Conservation (phyloP, 371 early-diverging fungal species). For the Mortierella sp. region DNA sequence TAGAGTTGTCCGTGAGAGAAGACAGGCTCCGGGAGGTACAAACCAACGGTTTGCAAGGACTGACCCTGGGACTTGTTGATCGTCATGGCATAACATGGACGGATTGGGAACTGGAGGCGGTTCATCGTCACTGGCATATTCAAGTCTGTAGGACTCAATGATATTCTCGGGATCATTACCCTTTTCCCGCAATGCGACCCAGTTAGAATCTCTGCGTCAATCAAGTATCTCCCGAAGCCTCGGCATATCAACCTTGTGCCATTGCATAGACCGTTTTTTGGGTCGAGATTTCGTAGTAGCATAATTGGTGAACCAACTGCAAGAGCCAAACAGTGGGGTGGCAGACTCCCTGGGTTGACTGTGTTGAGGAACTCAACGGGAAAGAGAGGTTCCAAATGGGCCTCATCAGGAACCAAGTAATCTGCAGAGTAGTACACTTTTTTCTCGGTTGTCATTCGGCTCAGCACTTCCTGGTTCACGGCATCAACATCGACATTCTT, state of each 20-base stretch:
- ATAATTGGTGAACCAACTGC: neutral
- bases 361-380: no score
- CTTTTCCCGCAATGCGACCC: neutral
- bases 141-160: constrained; percentile 2
- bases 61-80: constrained; percentile 49
- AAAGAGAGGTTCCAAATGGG: no score
- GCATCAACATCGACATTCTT: constrained; percentile 4
- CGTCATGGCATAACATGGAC: constrained; percentile 35
- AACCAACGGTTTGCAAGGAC: constrained; percentile 20
- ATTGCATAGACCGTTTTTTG: constrained; percentile 16
- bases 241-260: constrained; percentile 18
- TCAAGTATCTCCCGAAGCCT: neutral
- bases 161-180: constrained; percentile 1
- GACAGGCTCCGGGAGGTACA: constrained; percentile 24
- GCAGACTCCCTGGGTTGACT: no score
- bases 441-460: no score
- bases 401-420: no score
- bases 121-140: constrained; percentile 15
- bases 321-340: neutral
- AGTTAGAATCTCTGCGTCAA: neutral
- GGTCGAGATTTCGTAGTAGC: constrained; percentile 8
- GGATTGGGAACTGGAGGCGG: constrained; percentile 21
- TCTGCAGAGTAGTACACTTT: no score
- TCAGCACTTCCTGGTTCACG: no score
- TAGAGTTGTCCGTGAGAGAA: constrained; percentile 37